Base-by-base conservation (phyloP, 2,329 filamentous ascomycete species). In the Waltergamsia citrina region DNA sequence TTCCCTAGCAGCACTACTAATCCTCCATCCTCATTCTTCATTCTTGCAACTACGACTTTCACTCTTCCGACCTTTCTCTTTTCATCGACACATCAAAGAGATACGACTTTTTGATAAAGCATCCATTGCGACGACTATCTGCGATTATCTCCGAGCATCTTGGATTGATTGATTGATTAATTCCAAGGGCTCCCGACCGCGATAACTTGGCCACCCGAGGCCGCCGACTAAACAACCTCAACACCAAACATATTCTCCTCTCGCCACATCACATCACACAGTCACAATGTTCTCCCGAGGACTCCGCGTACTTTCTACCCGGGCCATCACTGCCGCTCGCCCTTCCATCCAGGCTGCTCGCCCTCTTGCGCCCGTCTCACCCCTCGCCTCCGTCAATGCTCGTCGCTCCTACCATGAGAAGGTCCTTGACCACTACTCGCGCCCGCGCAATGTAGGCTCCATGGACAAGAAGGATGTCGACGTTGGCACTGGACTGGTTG, bases 401-500 rank as follows among this genome's bases (percentile, higher is more conserved):
- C 57, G 54, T 22, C 55, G 65, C 32, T 58, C 56, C 17, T 69
- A 69, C 45, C 65, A 69, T 50, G 65, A 68, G 50, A 68, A 68
- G 54, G 65, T 64, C 32, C 57, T 64, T 34, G 60, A 63, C 52
- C 64, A 68, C 53, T 70, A 70, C 53, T 67, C 66, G 29, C 62
- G 63, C 36, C 67, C 67, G 29, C 68, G 69, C 39, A 73, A 73
- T 44, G 68, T 71, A 40, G 69, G 69, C 35, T 71, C 69, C 38
- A 63, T 74, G 54, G 62, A 69, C 58, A 93, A 93, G 69, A 74
- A 74, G 42, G 85, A 92, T 45, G 57, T 63, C 36, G 83, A 92
- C 43, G 88, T 95, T 41, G 88, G 88, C 45, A 94, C 88, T 14
- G 88, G 88, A 28, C 81, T 95, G 35, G 88, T 95, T 44, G 85